A percentile compares a stretch with the other conserved stretches of the same genome.
phyloP scores from a whole-genome alignment of 768 basidiomycete genomes.

The Guyanaporus albipodus region DNA sequence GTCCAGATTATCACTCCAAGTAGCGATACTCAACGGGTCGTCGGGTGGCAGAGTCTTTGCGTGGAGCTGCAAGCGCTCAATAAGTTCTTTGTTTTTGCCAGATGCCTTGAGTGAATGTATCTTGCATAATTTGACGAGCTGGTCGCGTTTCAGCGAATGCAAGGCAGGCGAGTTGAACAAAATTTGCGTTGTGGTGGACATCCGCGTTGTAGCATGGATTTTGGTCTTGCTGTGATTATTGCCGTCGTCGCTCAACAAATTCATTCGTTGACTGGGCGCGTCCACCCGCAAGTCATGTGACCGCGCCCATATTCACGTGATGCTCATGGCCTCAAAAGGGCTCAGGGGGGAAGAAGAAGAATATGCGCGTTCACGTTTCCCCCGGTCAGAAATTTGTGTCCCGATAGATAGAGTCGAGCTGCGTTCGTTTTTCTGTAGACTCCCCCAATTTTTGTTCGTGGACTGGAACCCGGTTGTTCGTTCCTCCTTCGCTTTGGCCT shows the following conservation, averaged over 20 bases:
- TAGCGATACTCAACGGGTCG: slow-evolving; percentile 51
- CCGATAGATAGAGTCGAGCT: neutral
- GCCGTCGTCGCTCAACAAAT: neutral
- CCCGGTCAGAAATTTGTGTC: neutral
- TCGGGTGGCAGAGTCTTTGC: slow-evolving; percentile 60
- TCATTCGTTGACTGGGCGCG: slow-evolving; percentile 18
- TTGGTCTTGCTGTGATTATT: neutral
- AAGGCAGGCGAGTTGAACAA: slow-evolving; percentile 82
- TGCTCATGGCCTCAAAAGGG: neutral
- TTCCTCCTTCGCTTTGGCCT: slow-evolving; percentile 8
- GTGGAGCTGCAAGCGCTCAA: slow-evolving; percentile 64
- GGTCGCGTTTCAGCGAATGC: slow-evolving; percentile 78
- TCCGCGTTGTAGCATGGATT: slow-evolving; percentile 22
- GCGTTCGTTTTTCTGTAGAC: neutral
- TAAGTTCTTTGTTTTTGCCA: slow-evolving; percentile 75
- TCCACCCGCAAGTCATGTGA: slow-evolving; percentile 16
- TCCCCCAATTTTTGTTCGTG: neutral
- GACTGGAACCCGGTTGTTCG: slow-evolving; percentile 6
- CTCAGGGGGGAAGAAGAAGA: slow-evolving; percentile 16
- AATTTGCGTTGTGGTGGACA: slow-evolving; percentile 75
- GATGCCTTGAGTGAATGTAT: slow-evolving; percentile 73
- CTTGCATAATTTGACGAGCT: slow-evolving; percentile 84
- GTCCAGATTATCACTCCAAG: slow-evolving; percentile 43
- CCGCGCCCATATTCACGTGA: slow-evolving; percentile 16
- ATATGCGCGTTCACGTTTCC: neutral